Evolutionary conservation across 768 basidiomycete species (phyloP).

Genomic region (Tricholoma bakamatsutake): DNA sequence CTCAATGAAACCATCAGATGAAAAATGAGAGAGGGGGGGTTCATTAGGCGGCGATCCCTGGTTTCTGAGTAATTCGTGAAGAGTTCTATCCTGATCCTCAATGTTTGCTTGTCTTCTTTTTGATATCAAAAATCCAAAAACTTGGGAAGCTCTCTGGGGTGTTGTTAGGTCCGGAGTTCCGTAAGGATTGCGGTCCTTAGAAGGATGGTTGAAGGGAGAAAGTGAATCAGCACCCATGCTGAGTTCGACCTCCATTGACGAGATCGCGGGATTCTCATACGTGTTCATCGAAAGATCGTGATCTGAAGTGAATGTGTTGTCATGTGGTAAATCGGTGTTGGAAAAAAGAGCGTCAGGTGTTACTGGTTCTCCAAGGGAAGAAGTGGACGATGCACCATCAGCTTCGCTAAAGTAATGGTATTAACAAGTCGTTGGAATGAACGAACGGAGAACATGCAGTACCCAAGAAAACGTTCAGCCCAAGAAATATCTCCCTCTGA

Average conservation of each 20-base stretch:
- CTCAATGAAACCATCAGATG: constrained; percentile 21
- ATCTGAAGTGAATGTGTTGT: constrained; percentile 39
- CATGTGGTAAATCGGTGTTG: constrained; percentile 27
- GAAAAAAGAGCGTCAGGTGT: constrained; percentile 35
- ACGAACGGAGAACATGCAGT: constrained; percentile 14
- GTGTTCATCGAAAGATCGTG: constrained; percentile 38
- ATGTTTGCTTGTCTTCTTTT: constrained; percentile 28
- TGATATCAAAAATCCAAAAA: constrained; percentile 66
- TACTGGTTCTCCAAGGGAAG: constrained; percentile 50
- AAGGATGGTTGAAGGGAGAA: constrained; percentile 19
- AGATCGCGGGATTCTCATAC: constrained; percentile 47
- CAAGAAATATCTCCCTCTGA: constrained; percentile 76
- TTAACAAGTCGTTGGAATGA: not conserved
- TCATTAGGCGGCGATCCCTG: constrained; percentile 16
- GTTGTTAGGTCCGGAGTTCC: constrained; percentile 36
- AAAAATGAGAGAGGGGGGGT: constrained; percentile 21
- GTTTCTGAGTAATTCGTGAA: constrained; percentile 33
- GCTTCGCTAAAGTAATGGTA: constrained; percentile 35
- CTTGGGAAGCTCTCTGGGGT: constrained; percentile 65
- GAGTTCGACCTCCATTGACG: constrained; percentile 72
- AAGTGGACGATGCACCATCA: constrained; percentile 36
- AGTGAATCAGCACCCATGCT: constrained; percentile 42
- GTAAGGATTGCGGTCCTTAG: constrained; percentile 25
- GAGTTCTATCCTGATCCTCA: constrained; percentile 30
- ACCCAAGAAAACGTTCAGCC: constrained; percentile 76